Evolutionary conservation across 2,329 filamentous ascomycete genomes (phyloP), one percentile per base, ranked within the genome.

Genomic region (Colletotrichum musae): DNA sequence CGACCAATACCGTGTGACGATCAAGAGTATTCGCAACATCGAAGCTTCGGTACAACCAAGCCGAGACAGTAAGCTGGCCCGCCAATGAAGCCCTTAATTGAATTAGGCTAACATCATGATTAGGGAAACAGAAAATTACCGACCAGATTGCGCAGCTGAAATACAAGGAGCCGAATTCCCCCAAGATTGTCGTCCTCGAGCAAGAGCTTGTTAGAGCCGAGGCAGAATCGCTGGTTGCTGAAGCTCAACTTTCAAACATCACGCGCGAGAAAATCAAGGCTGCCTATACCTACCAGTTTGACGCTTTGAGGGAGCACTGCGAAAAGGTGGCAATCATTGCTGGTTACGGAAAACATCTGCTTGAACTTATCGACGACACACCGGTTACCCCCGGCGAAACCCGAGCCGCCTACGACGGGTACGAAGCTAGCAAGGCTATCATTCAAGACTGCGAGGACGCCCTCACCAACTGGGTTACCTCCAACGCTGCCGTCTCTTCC

Each of bases 181-280:
- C 95, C 72, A 96, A 94, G 85, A 98, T 99, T 75, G 94, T 98
- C 67, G 95, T 99, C 48, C 91, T 99, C 64, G 96, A 99, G 84
- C 96, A 99, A 83, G 96, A 99, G 83, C 93, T 99, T 68, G 96
- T 99, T 75, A 95, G 96, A 76, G 96, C 96, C 74, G 96, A 99
- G 83, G 96, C 96, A 76, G 96, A 99, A 82, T 98, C 96, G n/a
- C 91, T 99, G 15, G 96, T 99, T 65, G 96, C 96, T 72, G 96
- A 99, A 83, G 96, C 96, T 7, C 96, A 99, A 85, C 89, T 99
- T 60, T 98, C 95, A 80, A 99, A 99, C 88, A 99, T 99, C 79
- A 99, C 97, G 28, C 95, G 96, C 77, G 95, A 99, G 85, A 99
- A 99, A 89, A 91, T 99, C 80, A 99, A 99, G 90, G 93, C 95